phyloP scores from a whole-genome alignment of 371 early-diverging fungal species.

The Caulochytrium protostelioides region DNA sequence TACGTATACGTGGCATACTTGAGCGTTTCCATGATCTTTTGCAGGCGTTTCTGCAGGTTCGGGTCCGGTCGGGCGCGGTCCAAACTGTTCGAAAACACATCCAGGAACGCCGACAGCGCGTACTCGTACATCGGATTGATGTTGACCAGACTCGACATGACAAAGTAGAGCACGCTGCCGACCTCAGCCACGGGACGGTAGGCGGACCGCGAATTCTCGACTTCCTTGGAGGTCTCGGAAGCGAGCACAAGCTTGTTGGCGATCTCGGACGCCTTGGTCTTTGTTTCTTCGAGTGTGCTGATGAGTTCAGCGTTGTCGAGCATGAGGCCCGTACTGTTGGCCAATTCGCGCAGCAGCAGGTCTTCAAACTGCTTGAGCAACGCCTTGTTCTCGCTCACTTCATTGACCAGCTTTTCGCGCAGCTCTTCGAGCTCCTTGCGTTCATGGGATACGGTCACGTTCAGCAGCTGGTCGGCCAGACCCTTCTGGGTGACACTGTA shows the following conservation, averaged over 20 bases:
- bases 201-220: slow-evolving; percentile 30
- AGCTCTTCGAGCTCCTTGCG: slow-evolving; percentile 36
- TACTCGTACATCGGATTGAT: slow-evolving; percentile 43
- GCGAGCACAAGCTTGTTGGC: slow-evolving; percentile 31
- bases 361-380: slow-evolving; percentile 32
- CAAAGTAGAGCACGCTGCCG: slow-evolving; percentile 36
- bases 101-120: slow-evolving; percentile 30
- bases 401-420: slow-evolving; percentile 25
- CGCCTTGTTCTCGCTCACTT: slow-evolving; percentile 31
- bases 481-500: slow-evolving; percentile 38
- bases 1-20: slow-evolving; percentile 38
- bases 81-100: slow-evolving; percentile 27
- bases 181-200: slow-evolving; percentile 34
- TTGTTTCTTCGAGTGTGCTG: slow-evolving; percentile 33
- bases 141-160: slow-evolving; percentile 28
- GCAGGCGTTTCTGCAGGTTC: slow-evolving; percentile 23
- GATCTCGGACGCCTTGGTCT: slow-evolving; percentile 36
- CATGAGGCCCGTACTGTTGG: slow-evolving; percentile 35
- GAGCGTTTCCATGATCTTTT: slow-evolving; percentile 32
- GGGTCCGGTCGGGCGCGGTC: slow-evolving; percentile 31
- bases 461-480: slow-evolving; percentile 33
- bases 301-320: slow-evolving; percentile 37
- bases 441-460: slow-evolving; percentile 35
- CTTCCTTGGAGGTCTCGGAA: slow-evolving; percentile 34
- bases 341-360: slow-evolving; percentile 29